Base-by-base conservation (phyloP, 2,329 filamentous ascomycete species). In the Parasarocladium wereldwijsianum region DNA sequence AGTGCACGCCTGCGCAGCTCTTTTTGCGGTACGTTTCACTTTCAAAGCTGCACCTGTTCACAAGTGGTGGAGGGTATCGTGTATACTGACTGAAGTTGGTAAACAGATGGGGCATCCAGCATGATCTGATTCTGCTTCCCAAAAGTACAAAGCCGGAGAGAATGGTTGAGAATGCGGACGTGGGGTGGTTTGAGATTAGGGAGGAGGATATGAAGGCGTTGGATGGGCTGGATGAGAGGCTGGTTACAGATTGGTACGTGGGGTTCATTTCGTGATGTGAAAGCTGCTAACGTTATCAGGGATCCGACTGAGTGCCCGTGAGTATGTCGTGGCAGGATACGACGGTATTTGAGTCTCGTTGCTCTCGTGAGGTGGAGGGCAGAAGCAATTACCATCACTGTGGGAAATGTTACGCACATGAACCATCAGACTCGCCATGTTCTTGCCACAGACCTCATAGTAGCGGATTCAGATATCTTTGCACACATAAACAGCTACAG, bases 91-190 rank as follows among this genome's bases (percentile, higher is more conserved):
- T 29, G 18, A 29, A 13, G 8, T 5, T n/a, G 15, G 20, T 12
- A 6, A 4, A 14, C 26, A 67, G 79, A 32, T 90, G 82, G 82
- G 76, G 71, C 32, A 51, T 87, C 38, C 81, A 90, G 49, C 69
- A 84, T 45, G 72, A 70, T 20, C 76, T 75, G 42, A 68, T 84
- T 25, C 72, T 76, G 4, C 54, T 86, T 37, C 80, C 80, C 4
- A 86, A 90, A 62, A 83, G 76, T 46, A 60, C 66, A 14, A 67
- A 58, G 34, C 59, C 60, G 43, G 62, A 68, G 28, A 62, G 79
- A 16, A 73, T 85, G 32, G 40, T 66, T 4, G 67, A 74, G 45
- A 86, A 85, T 45, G 70, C 62, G 3, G 50, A 70, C 21, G 59
- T 84, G 9, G 65, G 61, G 2, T 54, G 57, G 0, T 74, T 81